Evolutionary conservation across 192 early-diverging fungal genomes (phyloP).

Genomic region (Dissophora globulifera): DNA sequence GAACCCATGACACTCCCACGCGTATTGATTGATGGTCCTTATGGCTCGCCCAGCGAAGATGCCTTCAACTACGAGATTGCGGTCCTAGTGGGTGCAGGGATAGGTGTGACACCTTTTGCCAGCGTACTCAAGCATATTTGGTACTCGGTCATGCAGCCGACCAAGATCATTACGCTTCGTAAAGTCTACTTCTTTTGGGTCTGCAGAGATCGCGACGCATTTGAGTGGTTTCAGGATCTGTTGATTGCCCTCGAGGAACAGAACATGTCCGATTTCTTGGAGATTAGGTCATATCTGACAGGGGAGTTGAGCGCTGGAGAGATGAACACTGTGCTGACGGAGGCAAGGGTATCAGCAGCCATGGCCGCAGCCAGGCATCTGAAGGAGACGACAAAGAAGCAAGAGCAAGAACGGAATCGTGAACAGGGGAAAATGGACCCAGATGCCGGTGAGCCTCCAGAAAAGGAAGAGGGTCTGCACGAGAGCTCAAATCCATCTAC

Average conservation of each 20-base stretch:
- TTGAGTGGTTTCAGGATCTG: conserved; percentile 91
- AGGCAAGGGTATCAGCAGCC: conserved; percentile 67
- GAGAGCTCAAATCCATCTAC: neutral
- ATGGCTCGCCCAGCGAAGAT: conserved; percentile 72
- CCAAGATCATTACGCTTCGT: conserved; percentile 59
- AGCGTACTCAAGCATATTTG: conserved; percentile 77
- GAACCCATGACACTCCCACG: conserved; percentile 50
- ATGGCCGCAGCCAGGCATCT: conserved; percentile 21
- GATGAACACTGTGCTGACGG: conserved; percentile 72
- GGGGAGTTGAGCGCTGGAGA: conserved; percentile 73
- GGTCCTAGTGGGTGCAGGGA: conserved; percentile 79
- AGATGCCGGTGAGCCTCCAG: too few species aligned
- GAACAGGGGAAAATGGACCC: neutral
- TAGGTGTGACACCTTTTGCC: conserved; percentile 82
- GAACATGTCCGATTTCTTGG: conserved; percentile 76
- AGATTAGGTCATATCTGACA: conserved; percentile 85
- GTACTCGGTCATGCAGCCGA: conserved; percentile 43
- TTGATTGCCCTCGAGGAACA: conserved; percentile 85
- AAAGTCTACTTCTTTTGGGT: conserved; percentile 93
- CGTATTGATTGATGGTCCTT: conserved; percentile 75
- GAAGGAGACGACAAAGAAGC: neutral
- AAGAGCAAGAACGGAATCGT: neutral
- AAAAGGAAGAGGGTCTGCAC: neutral
- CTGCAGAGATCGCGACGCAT: conserved; percentile 83
- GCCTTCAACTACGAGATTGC: conserved; percentile 78